A percentile compares a stretch with the other conserved stretches of the same genome.
Conservation (phyloP, 2,329 filamentous ascomycete genomes). For the Chrysosporium keratinophilum region DNA sequence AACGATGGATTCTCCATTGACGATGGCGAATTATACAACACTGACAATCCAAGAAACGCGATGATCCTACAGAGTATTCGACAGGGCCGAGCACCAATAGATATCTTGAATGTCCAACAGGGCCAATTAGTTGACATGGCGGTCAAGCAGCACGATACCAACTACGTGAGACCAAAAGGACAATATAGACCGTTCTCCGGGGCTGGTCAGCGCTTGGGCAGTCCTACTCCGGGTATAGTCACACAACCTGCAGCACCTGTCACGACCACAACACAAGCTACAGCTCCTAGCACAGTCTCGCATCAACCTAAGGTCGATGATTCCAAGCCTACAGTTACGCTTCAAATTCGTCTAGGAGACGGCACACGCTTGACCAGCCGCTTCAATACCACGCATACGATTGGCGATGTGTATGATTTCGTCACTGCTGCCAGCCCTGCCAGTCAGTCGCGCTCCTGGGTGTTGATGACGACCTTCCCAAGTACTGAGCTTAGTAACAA, state of each 20-base stretch:
- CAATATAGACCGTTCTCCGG: conserved; percentile 55
- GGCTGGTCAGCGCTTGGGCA: conserved; percentile 51
- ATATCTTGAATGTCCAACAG: conserved; percentile 52
- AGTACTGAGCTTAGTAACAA: conserved; percentile 52
- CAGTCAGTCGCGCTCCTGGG: conserved; percentile 44
- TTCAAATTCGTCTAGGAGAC: conserved; percentile 55
- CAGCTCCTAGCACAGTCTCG: conserved; percentile 19
- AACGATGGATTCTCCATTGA: conserved; percentile 56
- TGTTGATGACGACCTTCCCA: conserved; percentile 57
- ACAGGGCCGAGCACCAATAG: conserved; percentile 51
- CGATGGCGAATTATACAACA: conserved; percentile 53
- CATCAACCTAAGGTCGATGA: conserved; percentile 45
- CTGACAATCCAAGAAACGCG: conserved; percentile 53
- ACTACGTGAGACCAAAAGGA: conserved; percentile 53
- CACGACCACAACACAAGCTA: conserved; percentile 20
- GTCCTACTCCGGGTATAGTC: conserved; percentile 48
- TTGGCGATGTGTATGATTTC: conserved; percentile 55
- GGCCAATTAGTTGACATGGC: conserved; percentile 57
- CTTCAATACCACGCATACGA: conserved; percentile 56
- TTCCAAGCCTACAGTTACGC: conserved; percentile 47
- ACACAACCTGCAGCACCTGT: conserved; percentile 27
- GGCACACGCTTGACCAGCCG: conserved; percentile 50
- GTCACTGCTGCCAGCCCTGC: conserved; percentile 45
- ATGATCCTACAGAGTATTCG: conserved; percentile 54
- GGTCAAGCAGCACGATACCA: conserved; percentile 53